These are phyloP conservation scores for Fusarium begoniae DNA, from an alignment of 2,329 filamentous ascomycete genomes.

Conservation along the genomic window DNA sequence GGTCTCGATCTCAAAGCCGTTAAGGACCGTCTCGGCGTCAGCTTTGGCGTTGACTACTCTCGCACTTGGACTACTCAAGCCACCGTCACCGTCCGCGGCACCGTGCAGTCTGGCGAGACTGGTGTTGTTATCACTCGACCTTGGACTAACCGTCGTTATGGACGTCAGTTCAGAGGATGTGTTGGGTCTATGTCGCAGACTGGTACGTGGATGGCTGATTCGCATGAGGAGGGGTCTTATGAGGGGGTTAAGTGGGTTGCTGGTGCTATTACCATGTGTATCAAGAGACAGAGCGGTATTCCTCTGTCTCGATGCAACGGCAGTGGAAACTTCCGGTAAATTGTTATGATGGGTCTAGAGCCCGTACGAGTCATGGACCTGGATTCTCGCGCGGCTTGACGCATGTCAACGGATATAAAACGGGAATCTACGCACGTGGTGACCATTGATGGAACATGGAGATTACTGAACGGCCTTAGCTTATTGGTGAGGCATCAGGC, in stretches of 20 bases:
- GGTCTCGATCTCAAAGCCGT: background rate
- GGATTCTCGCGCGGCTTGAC: background rate
- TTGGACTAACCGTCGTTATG: constrained; percentile 6
- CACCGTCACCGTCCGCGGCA: constrained; percentile 4
- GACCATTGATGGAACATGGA: background rate
- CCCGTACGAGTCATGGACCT: background rate
- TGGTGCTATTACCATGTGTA: constrained; percentile 16
- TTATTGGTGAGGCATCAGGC: rapidly evolving
- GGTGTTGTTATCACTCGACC: constrained; percentile 14
- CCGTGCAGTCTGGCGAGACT: background rate
- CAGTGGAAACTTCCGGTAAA: constrained; percentile 1
- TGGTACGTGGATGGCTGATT: constrained; percentile 17
- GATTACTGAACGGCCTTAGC: no score
- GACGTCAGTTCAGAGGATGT: constrained; percentile 5
- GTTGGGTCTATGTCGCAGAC: constrained; percentile 1
- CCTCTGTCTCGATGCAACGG: constrained; percentile 21
- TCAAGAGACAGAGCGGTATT: background rate
- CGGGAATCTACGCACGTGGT: background rate
- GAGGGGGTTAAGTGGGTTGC: constrained; percentile 16
- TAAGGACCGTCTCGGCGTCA: background rate
- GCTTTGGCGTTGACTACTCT: constrained; percentile 14
- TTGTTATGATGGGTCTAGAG: background rate
- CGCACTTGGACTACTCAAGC: constrained; percentile 16
- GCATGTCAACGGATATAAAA: no score
- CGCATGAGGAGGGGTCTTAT: constrained; percentile 5